Percentiles rank a stretch among this genome's conserved stretches.
Evolutionary conservation across 2,329 filamentous ascomycete genomes (phyloP).

Genomic region (Colletotrichum sp.): DNA sequence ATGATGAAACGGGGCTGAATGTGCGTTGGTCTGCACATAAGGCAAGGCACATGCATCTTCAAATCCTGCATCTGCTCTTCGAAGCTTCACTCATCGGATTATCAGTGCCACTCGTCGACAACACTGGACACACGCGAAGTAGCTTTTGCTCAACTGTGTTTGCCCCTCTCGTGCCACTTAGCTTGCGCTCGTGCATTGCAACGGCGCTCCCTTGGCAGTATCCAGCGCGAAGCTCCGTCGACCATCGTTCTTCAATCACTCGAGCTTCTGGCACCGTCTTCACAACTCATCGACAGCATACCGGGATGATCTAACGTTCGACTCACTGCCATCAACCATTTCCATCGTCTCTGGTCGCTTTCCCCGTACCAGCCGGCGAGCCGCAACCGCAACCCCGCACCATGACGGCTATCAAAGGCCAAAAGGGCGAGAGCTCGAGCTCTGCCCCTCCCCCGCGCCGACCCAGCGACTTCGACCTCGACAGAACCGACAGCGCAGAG

Average conservation of each 20-base stretch:
- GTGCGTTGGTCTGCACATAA: neutral
- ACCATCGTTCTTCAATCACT: neutral
- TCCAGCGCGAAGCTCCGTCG: neutral
- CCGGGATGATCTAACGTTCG: neutral
- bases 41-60: neutral
- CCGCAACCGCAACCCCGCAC: neutral
- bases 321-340: neutral
- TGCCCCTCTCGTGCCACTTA: neutral
- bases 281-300: neutral
- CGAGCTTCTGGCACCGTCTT: neutral
- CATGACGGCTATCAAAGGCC: constrained; percentile 17
- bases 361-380: neutral
- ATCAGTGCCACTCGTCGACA: neutral
- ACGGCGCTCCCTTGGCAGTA: neutral
- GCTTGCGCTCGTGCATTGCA: neutral
- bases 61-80: neutral
- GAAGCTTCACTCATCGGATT: neutral
- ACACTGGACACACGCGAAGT: neutral
- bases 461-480: constrained; percentile 4
- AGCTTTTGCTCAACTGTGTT: neutral
- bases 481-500: constrained; percentile 24
- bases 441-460: constrained; percentile 15
- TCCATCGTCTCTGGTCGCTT: neutral
- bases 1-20: constrained; percentile 17
- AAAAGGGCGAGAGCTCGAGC: constrained; percentile 6